Conservation (phyloP, 1,284 basidiomycete species). For the Gymnopus androsaceus region DNA sequence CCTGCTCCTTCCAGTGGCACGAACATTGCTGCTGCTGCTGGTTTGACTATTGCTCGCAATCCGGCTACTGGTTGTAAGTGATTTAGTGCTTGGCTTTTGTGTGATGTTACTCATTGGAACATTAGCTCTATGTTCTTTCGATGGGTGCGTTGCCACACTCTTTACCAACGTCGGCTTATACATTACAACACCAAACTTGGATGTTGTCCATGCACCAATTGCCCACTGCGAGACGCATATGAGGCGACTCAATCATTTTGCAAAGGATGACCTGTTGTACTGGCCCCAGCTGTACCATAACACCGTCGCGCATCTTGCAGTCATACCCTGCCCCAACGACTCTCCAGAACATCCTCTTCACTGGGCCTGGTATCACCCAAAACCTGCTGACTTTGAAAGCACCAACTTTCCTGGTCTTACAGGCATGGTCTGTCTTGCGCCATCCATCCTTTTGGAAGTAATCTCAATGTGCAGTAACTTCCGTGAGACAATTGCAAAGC, state of each 20-base stretch:
- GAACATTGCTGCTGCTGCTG: too few species aligned
- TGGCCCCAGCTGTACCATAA: constrained; percentile 12
- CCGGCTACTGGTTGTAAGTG: too few species aligned
- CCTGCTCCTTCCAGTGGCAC: too few species aligned
- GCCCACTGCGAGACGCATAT: neutral
- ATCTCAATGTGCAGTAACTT: neutral
- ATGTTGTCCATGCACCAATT: constrained; percentile 4
- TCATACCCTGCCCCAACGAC: neutral
- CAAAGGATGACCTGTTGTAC: constrained; percentile 6
- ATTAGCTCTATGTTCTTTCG: neutral
- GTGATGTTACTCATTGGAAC: too few species aligned
- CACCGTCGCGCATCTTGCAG: constrained; percentile 5
- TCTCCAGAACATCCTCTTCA: neutral
- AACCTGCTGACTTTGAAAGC: neutral
- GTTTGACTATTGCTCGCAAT: too few species aligned
- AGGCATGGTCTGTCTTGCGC: neutral
- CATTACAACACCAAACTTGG: constrained; percentile 5
- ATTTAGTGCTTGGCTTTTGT: too few species aligned
- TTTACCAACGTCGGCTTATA: neutral
- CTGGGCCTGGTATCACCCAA: constrained; percentile 3
- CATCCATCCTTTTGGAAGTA: neutral
- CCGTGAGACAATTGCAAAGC: neutral
- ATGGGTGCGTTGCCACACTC: neutral
- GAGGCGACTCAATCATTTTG: neutral
- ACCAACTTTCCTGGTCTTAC: neutral